Conservation (phyloP, 805 yeast species). For the Kodamaea fukazawae region DNA sequence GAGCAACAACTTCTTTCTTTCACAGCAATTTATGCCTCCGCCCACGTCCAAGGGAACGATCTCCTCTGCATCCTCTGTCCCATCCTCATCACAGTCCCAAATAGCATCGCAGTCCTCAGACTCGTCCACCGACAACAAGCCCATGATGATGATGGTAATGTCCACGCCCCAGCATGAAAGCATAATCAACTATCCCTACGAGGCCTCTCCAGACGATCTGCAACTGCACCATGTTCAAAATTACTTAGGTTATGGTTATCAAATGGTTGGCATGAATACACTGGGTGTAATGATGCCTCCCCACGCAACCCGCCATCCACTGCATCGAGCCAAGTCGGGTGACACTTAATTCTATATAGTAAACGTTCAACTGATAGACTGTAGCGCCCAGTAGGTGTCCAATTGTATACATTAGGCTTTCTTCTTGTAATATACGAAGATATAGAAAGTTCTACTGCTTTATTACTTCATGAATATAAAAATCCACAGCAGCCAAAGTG, state of each 20-base stretch:
- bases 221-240: background rate
- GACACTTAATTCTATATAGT: too few species aligned
- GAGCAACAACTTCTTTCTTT: constrained; percentile 4
- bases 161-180: constrained; percentile 43
- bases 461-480: too few species aligned
- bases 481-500: too few species aligned
- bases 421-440: too few species aligned
- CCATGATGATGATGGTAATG: constrained; percentile 34
- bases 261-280: constrained; percentile 5
- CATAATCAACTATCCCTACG: constrained; percentile 23
- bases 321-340: background rate
- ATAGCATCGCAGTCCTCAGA: constrained; percentile 11
- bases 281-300: constrained; percentile 11
- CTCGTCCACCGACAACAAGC: constrained; percentile 3
- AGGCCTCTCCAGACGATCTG: constrained; percentile 13
- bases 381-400: too few species aligned
- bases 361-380: too few species aligned
- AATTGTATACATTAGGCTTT: too few species aligned
- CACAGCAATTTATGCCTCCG: constrained; percentile 12
- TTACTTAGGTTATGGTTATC: constrained; percentile 2
- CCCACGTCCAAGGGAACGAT: constrained; percentile 19
- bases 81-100: constrained; percentile 14
- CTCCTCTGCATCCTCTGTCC: constrained; percentile 3
- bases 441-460: too few species aligned
- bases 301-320: constrained; percentile 1